A percentile compares a stretch with the other conserved stretches of the same genome.
Evolutionary conservation across 441 rosid genomes (phyloP).

Genomic region (Capsella rubella): DNA sequence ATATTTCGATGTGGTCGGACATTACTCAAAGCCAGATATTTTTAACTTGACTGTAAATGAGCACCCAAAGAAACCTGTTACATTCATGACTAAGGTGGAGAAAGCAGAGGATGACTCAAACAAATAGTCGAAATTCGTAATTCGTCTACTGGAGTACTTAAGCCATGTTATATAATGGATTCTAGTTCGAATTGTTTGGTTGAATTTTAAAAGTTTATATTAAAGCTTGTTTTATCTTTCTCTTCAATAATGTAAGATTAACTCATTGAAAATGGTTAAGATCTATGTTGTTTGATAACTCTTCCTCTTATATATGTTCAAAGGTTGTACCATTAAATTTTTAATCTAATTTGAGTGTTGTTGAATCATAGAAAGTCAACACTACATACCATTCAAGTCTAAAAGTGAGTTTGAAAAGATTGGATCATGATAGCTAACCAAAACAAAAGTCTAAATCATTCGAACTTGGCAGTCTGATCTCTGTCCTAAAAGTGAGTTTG

Average conservation of each 20-base stretch:
- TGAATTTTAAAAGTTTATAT: neutral
- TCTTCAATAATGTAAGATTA: slow-evolving; percentile 1
- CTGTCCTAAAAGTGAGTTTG: neutral
- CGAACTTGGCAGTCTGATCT: neutral
- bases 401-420: too few species aligned
- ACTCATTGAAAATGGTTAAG: neutral
- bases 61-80: slow-evolving; percentile 65
- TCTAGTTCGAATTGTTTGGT: neutral
- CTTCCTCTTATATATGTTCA: too few species aligned
- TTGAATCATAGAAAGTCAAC: too few species aligned
- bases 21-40: slow-evolving; percentile 84
- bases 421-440: too few species aligned
- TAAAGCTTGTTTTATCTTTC: neutral
- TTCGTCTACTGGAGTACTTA: neutral
- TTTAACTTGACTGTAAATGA: slow-evolving; percentile 79
- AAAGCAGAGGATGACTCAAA: slow-evolving; percentile 38
- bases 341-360: too few species aligned
- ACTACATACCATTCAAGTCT: too few species aligned
- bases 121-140: neutral
- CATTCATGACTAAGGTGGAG: slow-evolving; percentile 54
- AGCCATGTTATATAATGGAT: neutral
- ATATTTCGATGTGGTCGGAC: slow-evolving; percentile 89
- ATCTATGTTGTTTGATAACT: neutral
- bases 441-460: too few species aligned
- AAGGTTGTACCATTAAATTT: too few species aligned